Evolutionary conservation across 306 rosid genomes (phyloP), one percentile per base, ranked within the genome.

Genomic region (Pyrus pyrifolia): DNA sequence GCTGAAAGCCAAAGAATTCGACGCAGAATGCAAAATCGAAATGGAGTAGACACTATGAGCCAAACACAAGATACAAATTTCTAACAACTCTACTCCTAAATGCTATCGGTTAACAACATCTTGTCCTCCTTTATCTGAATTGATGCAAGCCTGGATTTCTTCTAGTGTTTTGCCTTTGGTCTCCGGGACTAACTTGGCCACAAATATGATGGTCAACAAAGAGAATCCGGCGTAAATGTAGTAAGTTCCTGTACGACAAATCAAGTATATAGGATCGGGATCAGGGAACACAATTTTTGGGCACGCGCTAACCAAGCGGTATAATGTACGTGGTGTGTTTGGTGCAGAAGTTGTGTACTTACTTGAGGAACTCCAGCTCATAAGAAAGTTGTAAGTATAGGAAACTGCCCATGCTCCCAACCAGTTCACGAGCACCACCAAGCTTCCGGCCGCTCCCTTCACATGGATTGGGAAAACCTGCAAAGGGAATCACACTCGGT

Each of bases 101-200:
- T 25, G 13, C 45, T 19, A 68, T 25, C 63, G 51, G 68, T 52
- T 67, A 67, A 76, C 53, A 53, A 46, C 22, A 40, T 72, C 78
- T 22, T 71, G 49, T 31, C 45, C 55, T 66, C 40, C 40, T 35
- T 35, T 35, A 35, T 35, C 40, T 75, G 86, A 79, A 81, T 85
- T 82, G 65, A 91, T 87, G 83, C 82, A 80, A 25, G 85, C 88
- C 52, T 93, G 98, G 62, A 93, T 89, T 77, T 93, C 96, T 83
- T 93, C 98, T 18, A 91, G 85, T 69, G 98, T 93, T 87, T 87
- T 91, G 67, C 98, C 98, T 86, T 89, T 93, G 81, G 98, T 93
- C 83, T 93, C 98, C 70, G 97, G 97, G 52, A 93, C 93, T 70
- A 87, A 66, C 80, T 85, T 89, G 22, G 89, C 87, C 57, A 88